A percentile compares a stretch with the other conserved stretches of the same genome.
phyloP scores from a whole-genome alignment of 202 grass and related monocot genomes.

The Carex arenaria region DNA sequence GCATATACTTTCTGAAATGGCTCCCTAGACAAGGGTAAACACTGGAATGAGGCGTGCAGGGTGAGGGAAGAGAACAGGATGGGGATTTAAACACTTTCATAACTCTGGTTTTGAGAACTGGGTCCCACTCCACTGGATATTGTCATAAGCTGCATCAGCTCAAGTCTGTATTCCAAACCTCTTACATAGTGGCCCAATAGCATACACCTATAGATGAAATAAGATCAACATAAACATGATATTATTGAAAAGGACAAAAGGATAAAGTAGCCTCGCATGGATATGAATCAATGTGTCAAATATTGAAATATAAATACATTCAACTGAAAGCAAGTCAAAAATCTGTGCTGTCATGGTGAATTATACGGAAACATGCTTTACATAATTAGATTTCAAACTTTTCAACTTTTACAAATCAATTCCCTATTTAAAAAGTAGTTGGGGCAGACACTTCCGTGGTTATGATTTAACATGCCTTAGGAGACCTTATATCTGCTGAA shows the following conservation, averaged over 20 bases:
- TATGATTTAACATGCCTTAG: not conserved
- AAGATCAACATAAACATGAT: slow-evolving; percentile 12
- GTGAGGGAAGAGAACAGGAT: not conserved
- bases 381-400: not conserved
- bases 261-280: not conserved
- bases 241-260: not conserved
- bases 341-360: not conserved
- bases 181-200: slow-evolving; percentile 88
- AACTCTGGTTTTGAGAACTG: slow-evolving; percentile 7
- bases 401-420: not conserved
- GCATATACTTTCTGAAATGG: not conserved
- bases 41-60: not conserved
- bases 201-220: slow-evolving; percentile 74
- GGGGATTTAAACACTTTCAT: slow-evolving; percentile 9
- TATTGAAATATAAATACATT: not conserved
- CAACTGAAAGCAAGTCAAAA: not conserved
- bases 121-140: slow-evolving; percentile 51
- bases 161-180: slow-evolving; percentile 82
- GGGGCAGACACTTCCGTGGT: not conserved
- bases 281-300: not conserved
- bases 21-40: not conserved
- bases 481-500: not conserved
- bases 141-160: slow-evolving; percentile 59
- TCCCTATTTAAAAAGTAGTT: not conserved
- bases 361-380: not conserved